Conservation (phyloP, 176 grass and related monocot genomes). For the Eragrostis curvula region DNA sequence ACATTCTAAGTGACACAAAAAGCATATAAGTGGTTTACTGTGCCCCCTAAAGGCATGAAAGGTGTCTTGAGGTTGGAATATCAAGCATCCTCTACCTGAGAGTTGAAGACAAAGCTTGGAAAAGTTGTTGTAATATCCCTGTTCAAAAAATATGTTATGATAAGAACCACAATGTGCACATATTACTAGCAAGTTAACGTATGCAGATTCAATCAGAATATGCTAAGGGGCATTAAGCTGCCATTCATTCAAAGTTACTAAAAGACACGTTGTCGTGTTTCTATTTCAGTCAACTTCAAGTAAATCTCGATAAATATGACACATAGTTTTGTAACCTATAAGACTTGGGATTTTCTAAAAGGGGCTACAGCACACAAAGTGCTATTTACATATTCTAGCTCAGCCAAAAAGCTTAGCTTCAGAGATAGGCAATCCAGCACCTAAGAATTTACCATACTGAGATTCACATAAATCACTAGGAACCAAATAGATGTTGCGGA, state of each 20-base stretch:
- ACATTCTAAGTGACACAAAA: conserved; percentile 42
- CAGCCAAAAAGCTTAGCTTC: not conserved
- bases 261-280: not conserved
- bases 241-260: conserved; percentile 1
- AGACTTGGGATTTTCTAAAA: too few relatives aligned
- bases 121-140: conserved; percentile 68
- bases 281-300: not conserved
- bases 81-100: conserved; percentile 59
- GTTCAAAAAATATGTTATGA: conserved; percentile 24
- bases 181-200: not conserved
- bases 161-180: conserved; percentile 17
- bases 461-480: not conserved
- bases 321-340: not conserved
- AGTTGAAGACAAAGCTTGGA: conserved; percentile 69
- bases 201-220: not conserved
- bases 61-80: not conserved
- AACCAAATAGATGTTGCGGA: conserved; percentile 15
- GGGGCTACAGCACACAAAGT: not conserved
- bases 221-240: not conserved
- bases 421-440: not conserved
- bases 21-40: conserved; percentile 4
- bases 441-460: conserved; percentile 9
- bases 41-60: not conserved
- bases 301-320: not conserved
- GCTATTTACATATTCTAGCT: not conserved